Evolutionary conservation across 139 green algal species (phyloP), one percentile per base, ranked within the genome.

Genomic region (Haematococcus sp.): DNA sequence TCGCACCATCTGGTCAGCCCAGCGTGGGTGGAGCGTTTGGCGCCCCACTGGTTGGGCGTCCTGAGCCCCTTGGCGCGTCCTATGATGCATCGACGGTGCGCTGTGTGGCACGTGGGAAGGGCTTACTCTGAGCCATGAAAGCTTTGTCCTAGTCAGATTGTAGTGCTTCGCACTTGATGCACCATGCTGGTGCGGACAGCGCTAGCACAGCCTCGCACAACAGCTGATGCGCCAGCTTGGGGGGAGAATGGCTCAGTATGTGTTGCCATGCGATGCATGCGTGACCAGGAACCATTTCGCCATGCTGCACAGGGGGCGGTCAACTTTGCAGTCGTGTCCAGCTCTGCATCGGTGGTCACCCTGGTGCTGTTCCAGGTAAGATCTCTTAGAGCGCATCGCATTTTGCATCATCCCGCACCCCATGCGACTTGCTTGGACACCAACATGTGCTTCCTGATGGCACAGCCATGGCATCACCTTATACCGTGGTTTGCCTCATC

Each of bases 311-410:
- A 97, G 89, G 86, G 77, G 49, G 86, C 61, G 23, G 73, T 92
- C 35, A 98, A 98, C 75, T 97, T 98, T 83, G 89, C 93, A 0
- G 1, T 98, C 1, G 86, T 84, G 31, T 84, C 86, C 31, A 78
- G 76, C 40, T 83, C 74, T 27, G 92, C 93, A 9, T 80, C 68
- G 17, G 63, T 55, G 9, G 79, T 98, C 3, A 88, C 46, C 13
- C 82, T 98, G 30, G 91, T 90, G 44, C 79, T 98, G 28, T 98
- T 97, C 85, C 92, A 49, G 40, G 40, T 49, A 11, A 7, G 7
- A 11, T 19, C 11, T 49, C 40, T 49, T 11, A n/a, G 40, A 7
- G 7, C 7, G 11, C 40, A 49, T 11, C 11, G 40, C 40, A 49
- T 49, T 49, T 11, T 49, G 40, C 40, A 49, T 19, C 7, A 49